These are phyloP conservation scores for Astraeus odoratus DNA, from an alignment of 768 basidiomycete species.

Conservation along the genomic window DNA sequence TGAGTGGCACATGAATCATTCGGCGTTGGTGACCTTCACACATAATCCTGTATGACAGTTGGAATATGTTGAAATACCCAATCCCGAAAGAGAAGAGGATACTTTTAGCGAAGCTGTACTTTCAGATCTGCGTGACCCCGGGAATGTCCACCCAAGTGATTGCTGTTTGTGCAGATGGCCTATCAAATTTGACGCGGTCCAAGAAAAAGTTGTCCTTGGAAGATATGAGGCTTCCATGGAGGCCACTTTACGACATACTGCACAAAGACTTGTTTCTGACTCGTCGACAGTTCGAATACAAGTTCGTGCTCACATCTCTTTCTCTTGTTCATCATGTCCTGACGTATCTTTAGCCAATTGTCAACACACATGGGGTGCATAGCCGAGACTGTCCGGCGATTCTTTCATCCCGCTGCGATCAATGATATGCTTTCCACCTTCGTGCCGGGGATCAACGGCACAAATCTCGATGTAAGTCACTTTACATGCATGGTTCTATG, in stretches of 20 bases:
- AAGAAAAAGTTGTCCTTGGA: slow-evolving; percentile 67
- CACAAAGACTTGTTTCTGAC: slow-evolving; percentile 71
- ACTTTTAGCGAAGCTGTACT: slow-evolving; percentile 70
- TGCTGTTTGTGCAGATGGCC: slow-evolving; percentile 57
- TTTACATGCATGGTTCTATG: slow-evolving; percentile 39
- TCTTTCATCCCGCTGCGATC: slow-evolving; percentile 60
- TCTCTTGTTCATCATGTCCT: slow-evolving; percentile 5
- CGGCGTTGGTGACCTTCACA: slow-evolving; percentile 10
- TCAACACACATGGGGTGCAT: slow-evolving; percentile 59
- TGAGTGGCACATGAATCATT: slow-evolving; percentile 31
- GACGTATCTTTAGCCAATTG: slow-evolving; percentile 54
- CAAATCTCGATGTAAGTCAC: slow-evolving; percentile 60
- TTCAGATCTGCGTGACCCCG: slow-evolving; percentile 65
- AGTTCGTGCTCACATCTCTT: neutral
- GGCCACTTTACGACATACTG: slow-evolving; percentile 66
- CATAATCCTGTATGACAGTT: slow-evolving; percentile 41
- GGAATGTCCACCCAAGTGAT: slow-evolving; percentile 69
- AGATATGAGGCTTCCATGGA: slow-evolving; percentile 69
- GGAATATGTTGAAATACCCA: slow-evolving; percentile 80
- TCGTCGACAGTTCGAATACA: slow-evolving; percentile 51
- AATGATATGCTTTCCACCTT: slow-evolving; percentile 66
- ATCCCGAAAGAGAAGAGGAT: slow-evolving; percentile 77
- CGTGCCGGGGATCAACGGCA: slow-evolving; percentile 58
- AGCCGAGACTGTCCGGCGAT: slow-evolving; percentile 66
- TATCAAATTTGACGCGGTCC: slow-evolving; percentile 53